Evolutionary conservation across 2,329 filamentous ascomycete species (phyloP).

Genomic region (Exophiala xenobiotica): DNA sequence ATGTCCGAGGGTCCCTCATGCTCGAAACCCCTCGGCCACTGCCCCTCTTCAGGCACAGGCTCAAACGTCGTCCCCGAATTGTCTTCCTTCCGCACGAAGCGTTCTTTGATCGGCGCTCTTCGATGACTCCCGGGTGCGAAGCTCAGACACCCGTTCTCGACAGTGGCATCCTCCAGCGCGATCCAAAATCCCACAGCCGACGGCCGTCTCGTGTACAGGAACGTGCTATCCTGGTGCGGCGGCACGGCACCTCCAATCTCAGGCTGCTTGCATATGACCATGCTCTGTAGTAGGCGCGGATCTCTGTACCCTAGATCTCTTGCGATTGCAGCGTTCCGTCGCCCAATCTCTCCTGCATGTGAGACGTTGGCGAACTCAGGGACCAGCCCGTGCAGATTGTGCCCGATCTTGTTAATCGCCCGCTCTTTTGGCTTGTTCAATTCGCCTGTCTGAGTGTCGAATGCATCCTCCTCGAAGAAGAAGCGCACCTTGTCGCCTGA

Average conservation of each 20-base stretch:
- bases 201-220: constrained; percentile 85
- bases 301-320: constrained; percentile 70
- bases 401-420: constrained; percentile 87
- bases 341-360: constrained; percentile 44
- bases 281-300: constrained; percentile 81
- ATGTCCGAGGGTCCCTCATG: constrained; percentile 41
- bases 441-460: constrained; percentile 58
- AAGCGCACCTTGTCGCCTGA: constrained; percentile 91
- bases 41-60: constrained; percentile 57
- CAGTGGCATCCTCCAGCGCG: constrained; percentile 86
- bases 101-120: constrained; percentile 66
- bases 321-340: constrained; percentile 64
- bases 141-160: constrained; percentile 82
- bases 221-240: constrained; percentile 88
- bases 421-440: constrained; percentile 76
- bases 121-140: constrained; percentile 82
- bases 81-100: constrained; percentile 68
- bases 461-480: constrained; percentile 96
- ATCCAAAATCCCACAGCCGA: constrained; percentile 97
- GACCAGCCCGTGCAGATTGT: constrained; percentile 70
- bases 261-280: constrained; percentile 98
- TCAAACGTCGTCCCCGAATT: constrained; percentile 64
- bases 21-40: constrained; percentile 60
- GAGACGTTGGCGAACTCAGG: constrained; percentile 62
- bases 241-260: constrained; percentile 91